phyloP scores from a whole-genome alignment of 2,329 filamentous ascomycete genomes.

The Alternaria sp. region DNA sequence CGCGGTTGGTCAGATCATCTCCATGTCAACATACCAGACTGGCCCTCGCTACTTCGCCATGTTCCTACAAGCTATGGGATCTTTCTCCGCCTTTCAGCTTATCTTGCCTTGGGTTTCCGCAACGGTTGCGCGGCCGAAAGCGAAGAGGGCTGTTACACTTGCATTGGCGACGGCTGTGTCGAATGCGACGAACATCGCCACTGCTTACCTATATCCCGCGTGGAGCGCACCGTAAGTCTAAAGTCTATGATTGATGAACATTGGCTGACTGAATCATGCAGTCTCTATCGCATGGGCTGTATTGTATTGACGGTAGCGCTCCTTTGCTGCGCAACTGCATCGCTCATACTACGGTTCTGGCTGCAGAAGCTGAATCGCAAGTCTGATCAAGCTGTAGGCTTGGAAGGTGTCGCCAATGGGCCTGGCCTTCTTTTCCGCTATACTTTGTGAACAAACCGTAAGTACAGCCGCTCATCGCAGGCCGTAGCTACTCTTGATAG shows the following conservation, averaged over 20 bases:
- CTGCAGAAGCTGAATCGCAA: slow-evolving; percentile 21
- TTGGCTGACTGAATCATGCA: background rate
- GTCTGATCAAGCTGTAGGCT: slow-evolving; percentile 14
- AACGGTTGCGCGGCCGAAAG: slow-evolving; percentile 41
- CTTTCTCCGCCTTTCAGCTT: slow-evolving; percentile 36
- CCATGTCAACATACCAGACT: slow-evolving; percentile 57
- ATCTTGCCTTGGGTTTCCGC: slow-evolving; percentile 44
- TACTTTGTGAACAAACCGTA: background rate
- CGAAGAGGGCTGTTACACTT: slow-evolving; percentile 41
- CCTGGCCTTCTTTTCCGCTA: slow-evolving; percentile 20
- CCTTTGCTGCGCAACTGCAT: slow-evolving; percentile 19
- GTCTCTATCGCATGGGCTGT: slow-evolving; percentile 31
- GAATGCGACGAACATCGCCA: slow-evolving; percentile 47
- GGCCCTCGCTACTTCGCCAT: slow-evolving; percentile 67
- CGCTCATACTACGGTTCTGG: slow-evolving; percentile 22
- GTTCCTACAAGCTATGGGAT: slow-evolving; percentile 54
- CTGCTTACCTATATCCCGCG: slow-evolving; percentile 27
- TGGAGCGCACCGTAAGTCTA: slow-evolving; percentile 23
- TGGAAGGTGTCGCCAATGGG: slow-evolving; percentile 23
- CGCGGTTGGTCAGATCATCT: slow-evolving; percentile 33
- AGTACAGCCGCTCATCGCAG: no score
- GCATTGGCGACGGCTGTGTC: slow-evolving; percentile 43
- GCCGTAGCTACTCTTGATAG: no score
- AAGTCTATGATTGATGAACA: no score
- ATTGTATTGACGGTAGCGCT: slow-evolving; percentile 26